Conservation (phyloP, 768 basidiomycete species). For the Boletellus emodensis region DNA sequence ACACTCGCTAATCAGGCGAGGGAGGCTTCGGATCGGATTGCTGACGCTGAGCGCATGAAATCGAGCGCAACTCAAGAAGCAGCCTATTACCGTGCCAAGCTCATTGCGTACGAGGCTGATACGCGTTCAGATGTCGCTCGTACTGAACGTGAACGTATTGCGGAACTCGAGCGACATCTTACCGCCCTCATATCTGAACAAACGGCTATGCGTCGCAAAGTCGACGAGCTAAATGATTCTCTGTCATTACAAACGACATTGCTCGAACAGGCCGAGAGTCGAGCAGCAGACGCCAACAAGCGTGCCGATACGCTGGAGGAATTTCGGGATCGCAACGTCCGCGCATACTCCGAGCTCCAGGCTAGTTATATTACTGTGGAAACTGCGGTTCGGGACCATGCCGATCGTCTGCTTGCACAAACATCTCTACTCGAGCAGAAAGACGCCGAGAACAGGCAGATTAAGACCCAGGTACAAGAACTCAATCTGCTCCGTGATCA, state of each 20-base stretch:
- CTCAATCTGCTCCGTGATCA: constrained; percentile 69
- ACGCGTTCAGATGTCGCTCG: constrained; percentile 61
- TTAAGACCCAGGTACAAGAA: constrained; percentile 68
- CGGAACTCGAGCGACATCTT: constrained; percentile 71
- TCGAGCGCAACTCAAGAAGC: constrained; percentile 86
- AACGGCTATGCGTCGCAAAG: constrained; percentile 61
- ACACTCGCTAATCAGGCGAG: constrained; percentile 72
- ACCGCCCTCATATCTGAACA: constrained; percentile 59
- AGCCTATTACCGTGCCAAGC: constrained; percentile 92
- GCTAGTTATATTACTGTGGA: constrained; percentile 59
- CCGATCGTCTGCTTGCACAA: constrained; percentile 68
- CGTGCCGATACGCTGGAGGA: constrained; percentile 74
- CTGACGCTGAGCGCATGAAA: constrained; percentile 75
- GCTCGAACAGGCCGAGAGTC: constrained; percentile 74
- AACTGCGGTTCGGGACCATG: constrained; percentile 65
- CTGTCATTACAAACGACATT: constrained; percentile 75
- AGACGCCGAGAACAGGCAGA: constrained; percentile 69
- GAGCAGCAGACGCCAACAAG: constrained; percentile 67
- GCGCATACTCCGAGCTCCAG: constrained; percentile 69
- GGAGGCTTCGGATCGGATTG: constrained; percentile 69
- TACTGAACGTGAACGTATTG: constrained; percentile 73
- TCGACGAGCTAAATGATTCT: constrained; percentile 68
- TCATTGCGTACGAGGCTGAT: constrained; percentile 77
- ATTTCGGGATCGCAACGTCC: constrained; percentile 56
- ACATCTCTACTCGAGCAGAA: constrained; percentile 72